phyloP scores from a whole-genome alignment of 495 filamentous ascomycete genomes.

The Cercophora samala region DNA sequence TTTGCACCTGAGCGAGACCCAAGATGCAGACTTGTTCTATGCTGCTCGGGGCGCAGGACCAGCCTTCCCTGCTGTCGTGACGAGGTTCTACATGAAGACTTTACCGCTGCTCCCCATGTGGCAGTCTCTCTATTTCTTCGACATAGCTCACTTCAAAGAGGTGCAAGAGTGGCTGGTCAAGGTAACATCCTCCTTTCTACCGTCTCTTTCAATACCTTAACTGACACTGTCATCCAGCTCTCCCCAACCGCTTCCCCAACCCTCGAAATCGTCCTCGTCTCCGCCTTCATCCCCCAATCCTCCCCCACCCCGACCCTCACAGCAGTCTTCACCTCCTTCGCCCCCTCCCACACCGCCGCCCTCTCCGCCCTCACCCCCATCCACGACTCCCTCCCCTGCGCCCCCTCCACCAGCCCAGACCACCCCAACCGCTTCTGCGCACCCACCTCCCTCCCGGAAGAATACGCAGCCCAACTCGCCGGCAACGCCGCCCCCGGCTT shows the following conservation, averaged over 20 bases:
- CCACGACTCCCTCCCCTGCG: conserved; percentile 38
- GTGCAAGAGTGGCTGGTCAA: conserved; percentile 45
- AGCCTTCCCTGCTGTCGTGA: conserved; percentile 50
- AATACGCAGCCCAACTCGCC: conserved; percentile 40
- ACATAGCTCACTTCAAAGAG: conserved; percentile 36
- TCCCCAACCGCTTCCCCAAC: conserved; percentile 36
- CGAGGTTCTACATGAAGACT: conserved; percentile 44
- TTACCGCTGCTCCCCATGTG: conserved; percentile 36
- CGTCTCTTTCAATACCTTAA: not conserved
- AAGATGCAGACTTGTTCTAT: conserved; percentile 49
- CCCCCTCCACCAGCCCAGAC: conserved; percentile 36
- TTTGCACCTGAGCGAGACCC: conserved; percentile 35
- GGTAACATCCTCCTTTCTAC: conserved; percentile 16
- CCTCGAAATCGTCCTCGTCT: conserved; percentile 42
- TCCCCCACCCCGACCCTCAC: conserved; percentile 30
- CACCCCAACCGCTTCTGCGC: conserved; percentile 31
- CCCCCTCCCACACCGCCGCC: conserved; percentile 34
- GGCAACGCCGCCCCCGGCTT: conserved; percentile 46
- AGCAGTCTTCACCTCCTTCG: conserved; percentile 44
- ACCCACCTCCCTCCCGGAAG: conserved; percentile 38
- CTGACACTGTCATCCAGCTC: conserved; percentile 19
- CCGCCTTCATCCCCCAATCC: conserved; percentile 27
- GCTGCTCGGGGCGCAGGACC: conserved; percentile 52
- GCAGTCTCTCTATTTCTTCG: conserved; percentile 46
- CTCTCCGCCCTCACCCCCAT: conserved; percentile 32